Percentiles rank a stretch among this genome's conserved stretches.
Evolutionary conservation across 208 protist genomes (phyloP).

Genomic region (Crithidia fasciculata): DNA sequence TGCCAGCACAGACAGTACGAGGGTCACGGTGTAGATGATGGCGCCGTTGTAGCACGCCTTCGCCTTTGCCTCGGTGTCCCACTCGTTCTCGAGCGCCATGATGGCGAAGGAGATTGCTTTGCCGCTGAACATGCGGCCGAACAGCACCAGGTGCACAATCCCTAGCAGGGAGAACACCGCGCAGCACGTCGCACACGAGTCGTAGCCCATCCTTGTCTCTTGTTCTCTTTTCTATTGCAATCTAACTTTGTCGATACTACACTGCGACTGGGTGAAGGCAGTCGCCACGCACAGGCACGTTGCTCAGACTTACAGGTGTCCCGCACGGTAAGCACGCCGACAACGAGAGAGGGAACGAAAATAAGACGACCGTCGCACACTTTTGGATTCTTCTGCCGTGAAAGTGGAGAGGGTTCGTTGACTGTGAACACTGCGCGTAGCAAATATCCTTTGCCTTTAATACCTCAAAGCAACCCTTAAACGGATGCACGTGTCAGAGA

Average conservation of each 20-base stretch:
- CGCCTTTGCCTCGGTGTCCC: slow-evolving; percentile 79
- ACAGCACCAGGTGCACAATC: slow-evolving; percentile 82
- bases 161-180: slow-evolving; percentile 86
- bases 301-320: too few species aligned
- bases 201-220: slow-evolving; percentile 51
- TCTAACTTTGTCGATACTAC: not conserved
- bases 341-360: too few species aligned
- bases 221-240: not conserved
- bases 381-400: too few species aligned
- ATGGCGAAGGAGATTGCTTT: slow-evolving; percentile 83
- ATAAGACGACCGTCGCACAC: too few species aligned
- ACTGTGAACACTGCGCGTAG: too few species aligned
- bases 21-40: slow-evolving; percentile 80
- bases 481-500: too few species aligned
- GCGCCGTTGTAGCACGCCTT: slow-evolving; percentile 88
- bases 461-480: too few species aligned
- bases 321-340: too few species aligned
- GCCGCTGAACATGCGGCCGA: slow-evolving; percentile 80
- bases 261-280: not conserved
- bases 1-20: slow-evolving; percentile 77
- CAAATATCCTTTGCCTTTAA: too few species aligned
- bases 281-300: too few species aligned
- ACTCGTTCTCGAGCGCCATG: slow-evolving; percentile 63
- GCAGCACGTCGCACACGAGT: slow-evolving; percentile 79
- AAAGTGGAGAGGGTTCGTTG: too few species aligned